Base-by-base conservation (phyloP, 306 rosid species). In the Vachellia pachyceras region DNA sequence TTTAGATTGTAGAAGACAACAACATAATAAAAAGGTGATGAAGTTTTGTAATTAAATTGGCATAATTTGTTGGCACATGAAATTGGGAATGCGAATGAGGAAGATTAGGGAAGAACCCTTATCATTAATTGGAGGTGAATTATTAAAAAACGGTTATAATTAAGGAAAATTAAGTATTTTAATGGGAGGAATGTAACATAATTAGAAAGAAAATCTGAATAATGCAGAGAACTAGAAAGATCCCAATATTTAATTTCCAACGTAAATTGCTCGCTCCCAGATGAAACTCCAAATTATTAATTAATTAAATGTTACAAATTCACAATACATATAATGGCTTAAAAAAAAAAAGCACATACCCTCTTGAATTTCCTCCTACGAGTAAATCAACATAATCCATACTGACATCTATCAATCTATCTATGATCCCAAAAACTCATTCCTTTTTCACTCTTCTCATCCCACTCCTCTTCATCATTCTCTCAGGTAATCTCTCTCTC, bases 401-500 rank as follows among this genome's bases (percentile, higher is more conserved):
- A 42, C 12, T 42, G 11, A 42, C 45, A 5, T n/a, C 35, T 22
- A 13, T 44, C 33, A 29, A 29, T 29, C 33, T 29, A 64, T 64
- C 69, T 5, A 36, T 39, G 72, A 29, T 29, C 29, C 20, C 54
- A 5, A 36, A 47, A 47, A 3, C 14, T 9, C 23, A 7, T 13
- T 72, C 44, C 76, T 14, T 49, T 3, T 47, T 14, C 76, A 13
- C 60, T 47, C 63, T 72, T 49, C 17, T 55, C 3, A 20, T 58
- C 15, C 50, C 10, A 15, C 25, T 75, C 7, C 69, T 60, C 67
- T 25, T 75, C 52, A 1, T 37, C 20, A 15, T 23, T 39, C 63
- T 41, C 79, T 23, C 69, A 75, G 79, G 79, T 75, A 37, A 35
- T 1, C 33, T 29, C 33, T 29, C 33, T 29, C 33, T 29, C 33